phyloP scores from a whole-genome alignment of 129 eudicot genomes.

The Pseudognaphalium luteoalbum region DNA sequence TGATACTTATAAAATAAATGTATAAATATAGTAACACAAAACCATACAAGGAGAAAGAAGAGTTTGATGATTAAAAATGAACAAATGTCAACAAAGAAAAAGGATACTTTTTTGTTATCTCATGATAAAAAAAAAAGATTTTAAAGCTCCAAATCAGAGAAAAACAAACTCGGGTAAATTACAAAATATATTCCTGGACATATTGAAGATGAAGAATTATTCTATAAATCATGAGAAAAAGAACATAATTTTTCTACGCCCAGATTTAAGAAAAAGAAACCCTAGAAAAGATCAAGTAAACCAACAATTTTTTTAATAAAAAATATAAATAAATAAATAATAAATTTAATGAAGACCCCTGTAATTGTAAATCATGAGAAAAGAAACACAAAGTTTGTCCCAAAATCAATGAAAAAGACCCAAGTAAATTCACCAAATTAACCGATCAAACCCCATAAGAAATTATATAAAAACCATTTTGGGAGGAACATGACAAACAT shows the following conservation, averaged over 20 bases:
- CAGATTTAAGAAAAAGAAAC: conserved; percentile 1
- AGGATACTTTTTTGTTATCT: neutral
- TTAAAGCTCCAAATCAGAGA: neutral
- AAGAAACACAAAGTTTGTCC: neutral
- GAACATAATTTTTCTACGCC: neutral
- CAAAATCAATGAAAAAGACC: conserved; percentile 6
- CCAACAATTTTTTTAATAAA: neutral
- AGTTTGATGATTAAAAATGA: neutral
- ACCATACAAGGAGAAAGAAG: neutral
- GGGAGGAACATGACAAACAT: conserved; percentile 27
- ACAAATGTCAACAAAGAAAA: neutral
- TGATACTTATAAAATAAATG: neutral
- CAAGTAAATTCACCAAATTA: conserved; percentile 4
- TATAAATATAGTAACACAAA: neutral
- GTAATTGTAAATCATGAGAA: neutral
- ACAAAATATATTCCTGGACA: neutral
- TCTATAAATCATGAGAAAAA: neutral
- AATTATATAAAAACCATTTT: conserved; percentile 4
- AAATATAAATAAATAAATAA: neutral
- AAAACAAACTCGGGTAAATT: neutral
- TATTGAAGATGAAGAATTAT: neutral
- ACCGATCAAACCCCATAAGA: conserved; percentile 4
- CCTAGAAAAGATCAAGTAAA: conserved; percentile 16
- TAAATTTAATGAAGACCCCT: neutral
- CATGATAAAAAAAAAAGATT: neutral